Evolutionary conservation across 768 basidiomycete species (phyloP).

Genomic region (Calvatia gigantea): DNA sequence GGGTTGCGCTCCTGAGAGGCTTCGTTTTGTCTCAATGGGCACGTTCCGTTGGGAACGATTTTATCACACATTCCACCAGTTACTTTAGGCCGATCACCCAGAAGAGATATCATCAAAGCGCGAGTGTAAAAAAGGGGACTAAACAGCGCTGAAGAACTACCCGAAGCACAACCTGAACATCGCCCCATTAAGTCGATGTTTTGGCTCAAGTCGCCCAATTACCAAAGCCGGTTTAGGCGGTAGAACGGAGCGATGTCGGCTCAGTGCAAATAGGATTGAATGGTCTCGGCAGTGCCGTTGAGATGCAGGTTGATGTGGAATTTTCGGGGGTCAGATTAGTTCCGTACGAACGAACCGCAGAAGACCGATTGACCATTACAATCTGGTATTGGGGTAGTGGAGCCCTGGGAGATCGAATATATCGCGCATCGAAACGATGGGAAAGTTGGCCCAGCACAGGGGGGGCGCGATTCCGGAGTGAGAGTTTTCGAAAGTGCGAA

Average conservation of each 20-base stretch:
- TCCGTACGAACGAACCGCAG: background rate
- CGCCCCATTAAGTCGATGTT: too few relatives aligned
- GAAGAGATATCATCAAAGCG: background rate
- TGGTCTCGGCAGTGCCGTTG: background rate
- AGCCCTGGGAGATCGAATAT: background rate
- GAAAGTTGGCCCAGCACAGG: too few relatives aligned
- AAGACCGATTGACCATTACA: background rate
- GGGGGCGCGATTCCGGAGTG: too few relatives aligned
- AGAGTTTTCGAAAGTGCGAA: too few relatives aligned
- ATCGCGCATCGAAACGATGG: constrained; percentile 1
- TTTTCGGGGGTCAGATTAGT: too few relatives aligned
- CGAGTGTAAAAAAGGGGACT: background rate
- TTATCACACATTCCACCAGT: background rate
- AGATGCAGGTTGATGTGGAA: background rate
- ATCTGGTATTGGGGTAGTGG: too few relatives aligned
- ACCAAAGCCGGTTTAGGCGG: too few relatives aligned
- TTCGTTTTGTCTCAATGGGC: background rate
- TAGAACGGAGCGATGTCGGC: too few relatives aligned
- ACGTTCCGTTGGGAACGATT: background rate
- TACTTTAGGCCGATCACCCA: background rate
- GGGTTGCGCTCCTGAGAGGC: background rate
- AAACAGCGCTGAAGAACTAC: too few relatives aligned
- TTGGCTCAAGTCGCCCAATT: too few relatives aligned
- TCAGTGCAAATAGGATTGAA: too few relatives aligned
- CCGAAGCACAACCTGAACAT: too few relatives aligned